phyloP scores from a whole-genome alignment of 2,329 filamentous ascomycete species.

The Pleomassaria siparia region DNA sequence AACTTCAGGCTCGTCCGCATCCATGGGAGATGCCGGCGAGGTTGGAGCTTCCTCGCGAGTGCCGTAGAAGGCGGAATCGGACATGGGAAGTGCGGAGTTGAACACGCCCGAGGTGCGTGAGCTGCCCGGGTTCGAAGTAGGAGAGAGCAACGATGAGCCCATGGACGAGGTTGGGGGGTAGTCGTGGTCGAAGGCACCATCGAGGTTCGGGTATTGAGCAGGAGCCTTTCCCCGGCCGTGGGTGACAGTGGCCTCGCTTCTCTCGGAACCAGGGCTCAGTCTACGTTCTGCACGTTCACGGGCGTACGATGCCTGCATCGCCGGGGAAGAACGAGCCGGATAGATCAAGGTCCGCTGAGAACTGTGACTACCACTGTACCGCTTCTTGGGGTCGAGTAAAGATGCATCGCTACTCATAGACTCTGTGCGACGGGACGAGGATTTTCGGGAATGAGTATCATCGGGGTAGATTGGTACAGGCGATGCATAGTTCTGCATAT shows the following conservation, averaged over 20 bases:
- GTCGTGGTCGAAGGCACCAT: conserved; percentile 31
- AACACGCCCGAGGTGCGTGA: conserved; percentile 74
- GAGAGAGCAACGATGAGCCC: conserved; percentile 7
- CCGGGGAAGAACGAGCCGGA: conserved; percentile 28
- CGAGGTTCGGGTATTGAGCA: conserved; percentile 18
- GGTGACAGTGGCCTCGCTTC: conserved; percentile 31
- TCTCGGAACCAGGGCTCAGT: conserved; percentile 29
- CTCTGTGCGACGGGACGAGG: conserved; percentile 48
- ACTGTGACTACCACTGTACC: conserved; percentile 67
- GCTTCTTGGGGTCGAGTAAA: conserved; percentile 45
- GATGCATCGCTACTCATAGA: conserved; percentile 44
- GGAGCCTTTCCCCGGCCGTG: conserved; percentile 25
- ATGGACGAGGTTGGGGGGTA: conserved; percentile 8
- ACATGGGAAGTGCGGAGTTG: conserved; percentile 81
- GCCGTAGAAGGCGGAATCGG: conserved; percentile 53
- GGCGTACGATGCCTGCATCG: conserved; percentile 13
- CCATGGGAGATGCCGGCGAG: conserved; percentile 40
- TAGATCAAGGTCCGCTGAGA: conserved; percentile 23
- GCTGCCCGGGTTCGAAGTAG: conserved; percentile 28
- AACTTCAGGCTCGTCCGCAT: conserved; percentile 65
- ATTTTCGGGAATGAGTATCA: conserved; percentile 45
- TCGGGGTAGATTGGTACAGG: conserved; percentile 49
- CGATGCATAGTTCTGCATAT: conserved; percentile 62
- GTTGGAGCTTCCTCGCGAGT: conserved; percentile 16
- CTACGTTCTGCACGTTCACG: conserved; percentile 23